Base-by-base conservation (phyloP, 495 filamentous ascomycete species). In the Gamarada debralockiae region DNA sequence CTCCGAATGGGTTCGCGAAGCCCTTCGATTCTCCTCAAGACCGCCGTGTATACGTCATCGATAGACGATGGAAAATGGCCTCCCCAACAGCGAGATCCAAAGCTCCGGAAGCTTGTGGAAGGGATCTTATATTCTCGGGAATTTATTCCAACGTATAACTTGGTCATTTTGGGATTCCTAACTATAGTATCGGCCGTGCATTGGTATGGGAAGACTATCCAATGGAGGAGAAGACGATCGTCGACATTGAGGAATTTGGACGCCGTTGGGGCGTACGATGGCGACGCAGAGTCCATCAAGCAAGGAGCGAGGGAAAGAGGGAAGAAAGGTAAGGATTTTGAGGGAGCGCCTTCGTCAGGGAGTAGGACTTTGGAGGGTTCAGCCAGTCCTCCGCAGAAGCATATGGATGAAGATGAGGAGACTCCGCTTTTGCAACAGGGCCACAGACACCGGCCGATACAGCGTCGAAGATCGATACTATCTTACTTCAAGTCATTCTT, bases 1-100 rank as follows among this genome's bases (percentile, higher is more conserved):
- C 23, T 44, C 53, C 15, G 43, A 46, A 44, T 60, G 58, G 58
- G 43, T 60, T 53, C 58, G 38, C 33, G 58, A 57, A 14, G 49
- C 49, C 12, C 40, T 53, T 15, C 50, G 48, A 17, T 36, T 52
- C 13, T 52, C 58, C 43, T 60, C 12, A 51, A 48, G 31, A 42
- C 48, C 14, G 27, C 52, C 8, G 24, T 33, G 6, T 29, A 13
- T 21, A 45, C 48, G 12, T 22, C 31, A 12, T 13, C 45, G 2
- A 12, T 40, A 3, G 36, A 33, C 9, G 31, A 17, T n/a, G 34
- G 14, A 6, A 15, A 8, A 17, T 21, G 15, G 9, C 41, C 50
- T 17, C 49, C 53, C 7, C 18, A 25, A 6, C 33, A 50, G 21
- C 31, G 50, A 25, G 59, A 58, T 40, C 55, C 59, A 9, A 22